Conservation (phyloP, 345 rosid species). For the Erucastrum elatum region DNA sequence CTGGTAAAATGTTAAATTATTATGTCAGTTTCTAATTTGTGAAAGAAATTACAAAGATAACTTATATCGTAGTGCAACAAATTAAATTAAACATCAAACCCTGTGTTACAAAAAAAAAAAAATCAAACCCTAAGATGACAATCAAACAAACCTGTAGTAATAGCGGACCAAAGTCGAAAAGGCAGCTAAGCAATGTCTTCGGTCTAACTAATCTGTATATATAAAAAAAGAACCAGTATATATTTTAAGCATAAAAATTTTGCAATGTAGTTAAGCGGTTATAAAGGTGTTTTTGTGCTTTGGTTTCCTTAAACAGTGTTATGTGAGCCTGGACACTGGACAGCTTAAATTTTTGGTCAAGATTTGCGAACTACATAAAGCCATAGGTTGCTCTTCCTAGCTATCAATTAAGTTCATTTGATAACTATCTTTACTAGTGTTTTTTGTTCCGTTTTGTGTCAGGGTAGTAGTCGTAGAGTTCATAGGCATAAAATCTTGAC, state of each 20-base stretch:
- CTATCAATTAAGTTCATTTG: too few relatives aligned
- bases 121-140: not conserved
- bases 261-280: not conserved
- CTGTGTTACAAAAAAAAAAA: too few relatives aligned
- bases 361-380: not conserved
- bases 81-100: not conserved
- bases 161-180: not conserved
- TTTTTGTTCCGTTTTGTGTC: too few relatives aligned
- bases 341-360: not conserved
- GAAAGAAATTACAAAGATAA: not conserved
- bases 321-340: not conserved
- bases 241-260: not conserved
- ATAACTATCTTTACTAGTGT: too few relatives aligned
- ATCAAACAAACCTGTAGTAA: not conserved
- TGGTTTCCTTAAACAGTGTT: not conserved
- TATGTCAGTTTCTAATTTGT: not conserved
- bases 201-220: not conserved
- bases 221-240: not conserved
- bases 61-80: not conserved
- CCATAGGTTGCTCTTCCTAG: too few relatives aligned
- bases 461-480: too few relatives aligned
- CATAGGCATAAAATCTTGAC: too few relatives aligned
- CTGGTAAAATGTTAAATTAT: not conserved
- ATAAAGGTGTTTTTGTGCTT: not conserved
- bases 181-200: not conserved